Conservation (phyloP, 306 rosid species). For the Castanopsis chinensis region DNA sequence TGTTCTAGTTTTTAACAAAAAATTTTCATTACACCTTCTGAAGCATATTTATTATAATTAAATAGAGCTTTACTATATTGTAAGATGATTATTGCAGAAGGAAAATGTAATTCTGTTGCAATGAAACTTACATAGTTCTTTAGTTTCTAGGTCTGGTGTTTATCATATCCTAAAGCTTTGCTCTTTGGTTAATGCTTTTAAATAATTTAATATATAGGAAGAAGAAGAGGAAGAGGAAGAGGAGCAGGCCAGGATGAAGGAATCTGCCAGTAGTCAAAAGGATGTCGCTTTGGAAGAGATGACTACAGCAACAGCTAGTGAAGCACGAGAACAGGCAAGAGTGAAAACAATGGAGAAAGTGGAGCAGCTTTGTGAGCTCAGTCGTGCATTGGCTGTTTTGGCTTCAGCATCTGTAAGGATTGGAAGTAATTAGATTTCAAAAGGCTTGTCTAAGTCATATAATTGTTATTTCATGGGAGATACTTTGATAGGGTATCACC, state of each 20-base stretch:
- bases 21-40: neutral
- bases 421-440: constrained; percentile 4
- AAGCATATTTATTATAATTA: neutral
- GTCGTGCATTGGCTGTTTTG: constrained; percentile 93
- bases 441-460: neutral
- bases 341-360: constrained; percentile 68
- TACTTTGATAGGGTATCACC: too few species aligned
- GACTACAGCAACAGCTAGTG: constrained; percentile 64
- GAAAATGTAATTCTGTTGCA: neutral
- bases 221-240: constrained; percentile 77
- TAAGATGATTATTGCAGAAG: neutral
- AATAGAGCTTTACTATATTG: neutral
- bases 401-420: constrained; percentile 96
- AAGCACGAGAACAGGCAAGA: constrained; percentile 71
- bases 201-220: constrained; percentile 43
- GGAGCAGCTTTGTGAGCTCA: constrained; percentile 87
- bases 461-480: neutral
- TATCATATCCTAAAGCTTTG: neutral
- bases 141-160: constrained; percentile 4
- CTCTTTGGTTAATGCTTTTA: constrained; percentile 3
- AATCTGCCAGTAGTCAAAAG: constrained; percentile 43
- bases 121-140: neutral
- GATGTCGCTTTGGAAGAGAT: constrained; percentile 81
- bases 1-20: neutral
- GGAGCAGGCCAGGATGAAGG: constrained; percentile 64